Conservation (phyloP, 2,329 filamentous ascomycete genomes). For the Diaporthe aspalathi region DNA sequence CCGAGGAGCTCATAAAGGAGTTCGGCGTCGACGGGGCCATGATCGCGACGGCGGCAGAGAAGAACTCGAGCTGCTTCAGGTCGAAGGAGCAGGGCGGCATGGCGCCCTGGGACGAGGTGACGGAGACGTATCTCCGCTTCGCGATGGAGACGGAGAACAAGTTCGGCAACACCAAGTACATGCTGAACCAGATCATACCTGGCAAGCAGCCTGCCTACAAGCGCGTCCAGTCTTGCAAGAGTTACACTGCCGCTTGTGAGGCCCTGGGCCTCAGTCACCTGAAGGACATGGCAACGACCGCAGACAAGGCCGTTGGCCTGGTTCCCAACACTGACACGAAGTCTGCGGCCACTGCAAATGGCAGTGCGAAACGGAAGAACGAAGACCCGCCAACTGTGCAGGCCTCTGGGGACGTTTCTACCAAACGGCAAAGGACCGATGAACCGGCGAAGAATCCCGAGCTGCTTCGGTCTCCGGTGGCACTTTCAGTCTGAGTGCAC, state of each 20-base stretch:
- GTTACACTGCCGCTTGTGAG: conserved; percentile 76
- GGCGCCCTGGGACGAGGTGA: conserved; percentile 80
- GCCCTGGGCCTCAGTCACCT: conserved; percentile 74
- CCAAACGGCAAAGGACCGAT: conserved; percentile 26
- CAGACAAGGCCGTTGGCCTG: conserved; percentile 73
- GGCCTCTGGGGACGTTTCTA: not conserved
- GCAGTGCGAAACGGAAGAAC: conserved; percentile 29
- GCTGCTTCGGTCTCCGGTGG: conserved; percentile 28
- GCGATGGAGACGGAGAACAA: conserved; percentile 85
- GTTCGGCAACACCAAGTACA: conserved; percentile 93
- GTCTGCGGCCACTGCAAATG: not conserved
- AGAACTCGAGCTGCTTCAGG: conserved; percentile 90
- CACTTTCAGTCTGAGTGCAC: conserved; percentile 28
- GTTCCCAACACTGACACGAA: conserved; percentile 58
- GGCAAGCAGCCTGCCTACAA: conserved; percentile 77
- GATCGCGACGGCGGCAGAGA: conserved; percentile 94
- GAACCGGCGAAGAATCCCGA: conserved; percentile 6
- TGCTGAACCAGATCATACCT: conserved; percentile 86
- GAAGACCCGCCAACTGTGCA: not conserved
- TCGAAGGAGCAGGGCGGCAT: conserved; percentile 75
- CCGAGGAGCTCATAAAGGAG: conserved; percentile 75
- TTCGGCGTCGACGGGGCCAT: conserved; percentile 94
- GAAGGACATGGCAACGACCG: conserved; percentile 69
- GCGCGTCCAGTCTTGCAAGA: conserved; percentile 72
- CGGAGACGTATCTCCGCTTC: conserved; percentile 77